These are phyloP conservation scores for Dacryopinax spathularia DNA, from an alignment of 768 basidiomycete genomes.

Conservation along the genomic window DNA sequence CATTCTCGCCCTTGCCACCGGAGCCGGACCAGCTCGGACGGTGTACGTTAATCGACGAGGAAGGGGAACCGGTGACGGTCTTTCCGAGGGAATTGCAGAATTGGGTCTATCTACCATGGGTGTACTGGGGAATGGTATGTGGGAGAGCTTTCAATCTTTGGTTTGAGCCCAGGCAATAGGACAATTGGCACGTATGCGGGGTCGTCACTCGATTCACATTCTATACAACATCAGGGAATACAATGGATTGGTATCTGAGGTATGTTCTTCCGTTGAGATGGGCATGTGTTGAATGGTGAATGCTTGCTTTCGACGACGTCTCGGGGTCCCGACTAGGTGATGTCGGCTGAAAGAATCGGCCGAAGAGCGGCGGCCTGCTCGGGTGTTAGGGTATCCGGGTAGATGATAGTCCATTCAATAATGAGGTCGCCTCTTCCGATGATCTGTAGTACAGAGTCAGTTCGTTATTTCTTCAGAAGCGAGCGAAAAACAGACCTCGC, in stretches of 20 bases:
- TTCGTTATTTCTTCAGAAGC: background rate
- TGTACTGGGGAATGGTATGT: background rate
- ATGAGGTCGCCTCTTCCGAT: slow-evolving; percentile 49
- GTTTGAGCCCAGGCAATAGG: background rate
- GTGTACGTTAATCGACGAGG: background rate
- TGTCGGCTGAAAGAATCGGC: background rate
- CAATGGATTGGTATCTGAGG: too few species aligned
- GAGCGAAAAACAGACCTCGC: slow-evolving; percentile 21
- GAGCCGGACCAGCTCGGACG: background rate
- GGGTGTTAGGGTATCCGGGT: background rate
- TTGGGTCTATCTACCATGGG: background rate
- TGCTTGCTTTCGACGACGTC: too few species aligned
- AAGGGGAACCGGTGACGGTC: background rate
- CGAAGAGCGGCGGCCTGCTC: background rate
- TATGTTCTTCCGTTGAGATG: too few species aligned
- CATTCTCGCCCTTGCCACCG: background rate
- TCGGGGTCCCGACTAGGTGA: too few species aligned
- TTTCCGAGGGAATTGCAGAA: background rate
- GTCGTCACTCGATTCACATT: too few species aligned
- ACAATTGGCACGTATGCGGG: too few species aligned
- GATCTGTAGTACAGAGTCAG: background rate
- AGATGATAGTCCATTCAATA: slow-evolving; percentile 35
- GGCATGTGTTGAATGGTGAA: too few species aligned
- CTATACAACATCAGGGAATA: too few species aligned
- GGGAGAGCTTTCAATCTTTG: background rate